Evolutionary conservation across 306 rosid genomes (phyloP).

Genomic region (Canavalia gladiata): DNA sequence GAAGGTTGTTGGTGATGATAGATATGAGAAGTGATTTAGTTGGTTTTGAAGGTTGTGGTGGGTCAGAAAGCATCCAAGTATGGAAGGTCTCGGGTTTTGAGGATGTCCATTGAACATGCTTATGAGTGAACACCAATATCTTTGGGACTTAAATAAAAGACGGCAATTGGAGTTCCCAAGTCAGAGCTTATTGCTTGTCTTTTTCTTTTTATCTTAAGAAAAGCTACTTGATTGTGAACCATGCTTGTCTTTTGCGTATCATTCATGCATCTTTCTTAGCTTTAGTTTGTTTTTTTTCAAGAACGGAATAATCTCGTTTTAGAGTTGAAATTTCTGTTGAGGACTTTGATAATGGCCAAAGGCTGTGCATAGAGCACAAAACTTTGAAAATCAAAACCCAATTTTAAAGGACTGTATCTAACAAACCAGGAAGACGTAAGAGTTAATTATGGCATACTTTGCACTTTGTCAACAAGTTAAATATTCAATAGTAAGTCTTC

Average conservation of each 20-base stretch:
- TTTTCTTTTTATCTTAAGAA: conserved; percentile 22
- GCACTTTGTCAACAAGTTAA: not conserved
- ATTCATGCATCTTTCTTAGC: conserved; percentile 51
- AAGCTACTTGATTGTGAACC: conserved; percentile 22
- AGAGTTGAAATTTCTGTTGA: conserved; percentile 20
- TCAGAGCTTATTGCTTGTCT: conserved; percentile 51
- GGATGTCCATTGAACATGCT: conserved; percentile 68
- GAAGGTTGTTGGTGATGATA: conserved; percentile 37
- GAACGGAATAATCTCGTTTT: not conserved
- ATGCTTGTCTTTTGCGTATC: conserved; percentile 37
- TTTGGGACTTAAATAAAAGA: conserved; percentile 39
- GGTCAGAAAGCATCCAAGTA: conserved; percentile 36
- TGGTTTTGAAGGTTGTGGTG: not conserved
- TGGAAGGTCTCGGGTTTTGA: conserved; percentile 39
- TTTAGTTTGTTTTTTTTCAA: conserved; percentile 4
- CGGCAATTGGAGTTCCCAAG: conserved; percentile 32
- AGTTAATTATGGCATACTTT: not conserved
- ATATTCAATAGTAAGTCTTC: not conserved
- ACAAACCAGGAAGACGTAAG: not conserved
- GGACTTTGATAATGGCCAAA: conserved; percentile 9
- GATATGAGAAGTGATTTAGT: conserved; percentile 5
- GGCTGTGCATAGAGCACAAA: not conserved
- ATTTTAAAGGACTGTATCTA: not conserved
- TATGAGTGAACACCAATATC: conserved; percentile 34
- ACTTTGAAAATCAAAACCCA: not conserved